Percentiles rank a stretch among this genome's conserved stretches.
Conservation (phyloP, 1,284 basidiomycete genomes). For the Anthracocystis panici-leucophaei region DNA sequence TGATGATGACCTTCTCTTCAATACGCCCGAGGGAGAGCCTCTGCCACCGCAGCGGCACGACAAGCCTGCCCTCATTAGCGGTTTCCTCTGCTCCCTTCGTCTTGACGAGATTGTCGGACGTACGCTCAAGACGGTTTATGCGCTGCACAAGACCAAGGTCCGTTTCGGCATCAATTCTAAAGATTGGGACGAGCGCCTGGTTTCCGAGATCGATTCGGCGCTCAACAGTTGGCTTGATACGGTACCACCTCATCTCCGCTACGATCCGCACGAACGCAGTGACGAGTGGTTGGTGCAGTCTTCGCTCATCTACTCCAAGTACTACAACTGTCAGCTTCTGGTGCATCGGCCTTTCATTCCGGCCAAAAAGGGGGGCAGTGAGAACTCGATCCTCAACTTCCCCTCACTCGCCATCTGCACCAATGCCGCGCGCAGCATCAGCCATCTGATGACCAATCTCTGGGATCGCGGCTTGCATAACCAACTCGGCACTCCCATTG, state of each 20-base stretch:
- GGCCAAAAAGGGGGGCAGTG: constrained; percentile 40
- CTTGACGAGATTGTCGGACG: constrained; percentile 60
- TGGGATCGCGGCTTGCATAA: constrained; percentile 40
- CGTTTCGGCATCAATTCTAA: constrained; percentile 55
- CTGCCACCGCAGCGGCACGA: constrained; percentile 41
- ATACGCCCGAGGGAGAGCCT: constrained; percentile 33
- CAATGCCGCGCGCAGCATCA: constrained; percentile 60
- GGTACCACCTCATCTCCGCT: constrained; percentile 57
- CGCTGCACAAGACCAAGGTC: constrained; percentile 58
- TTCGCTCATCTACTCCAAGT: constrained; percentile 52
- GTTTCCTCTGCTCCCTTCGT: constrained; percentile 51
- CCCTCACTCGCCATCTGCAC: constrained; percentile 65
- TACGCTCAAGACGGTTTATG: constrained; percentile 63
- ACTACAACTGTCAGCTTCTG: constrained; percentile 61
- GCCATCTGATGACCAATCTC: constrained; percentile 54
- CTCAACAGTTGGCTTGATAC: constrained; percentile 64
- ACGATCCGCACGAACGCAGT: constrained; percentile 52
- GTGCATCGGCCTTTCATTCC: constrained; percentile 65
- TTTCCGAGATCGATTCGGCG: constrained; percentile 63
- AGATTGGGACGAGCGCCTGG: constrained; percentile 60
- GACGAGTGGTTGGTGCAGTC: constrained; percentile 58
- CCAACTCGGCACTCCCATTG: constrained; percentile 24
- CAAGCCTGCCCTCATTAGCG: constrained; percentile 43
- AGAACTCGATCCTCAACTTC: constrained; percentile 58
- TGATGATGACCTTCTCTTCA: constrained; percentile 55